Evolutionary conservation across 2,329 filamentous ascomycete species (phyloP).

Genomic region (Pyrenophora tritici-repentis): DNA sequence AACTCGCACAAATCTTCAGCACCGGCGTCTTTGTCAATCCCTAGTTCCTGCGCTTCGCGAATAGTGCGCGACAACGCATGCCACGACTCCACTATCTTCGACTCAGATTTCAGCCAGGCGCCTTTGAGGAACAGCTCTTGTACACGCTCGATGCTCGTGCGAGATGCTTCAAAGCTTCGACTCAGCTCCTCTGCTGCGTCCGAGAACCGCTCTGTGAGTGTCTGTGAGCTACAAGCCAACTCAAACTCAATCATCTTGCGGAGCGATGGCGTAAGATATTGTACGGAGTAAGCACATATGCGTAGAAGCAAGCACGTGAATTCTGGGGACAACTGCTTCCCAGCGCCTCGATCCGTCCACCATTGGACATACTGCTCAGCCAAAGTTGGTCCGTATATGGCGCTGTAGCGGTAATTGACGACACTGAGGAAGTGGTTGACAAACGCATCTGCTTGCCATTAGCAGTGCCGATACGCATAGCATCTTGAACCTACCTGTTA

Average conservation of each 20-base stretch:
- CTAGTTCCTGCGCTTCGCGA: conserved; percentile 56
- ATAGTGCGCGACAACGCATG: conserved; percentile 53
- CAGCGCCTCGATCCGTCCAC: conserved; percentile 49
- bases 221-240: conserved; percentile 48
- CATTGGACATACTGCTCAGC: conserved; percentile 53
- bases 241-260: conserved; percentile 53
- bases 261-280: conserved; percentile 48
- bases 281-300: conserved; percentile 54
- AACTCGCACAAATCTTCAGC: conserved; percentile 50
- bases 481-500: conserved; percentile 28
- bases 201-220: conserved; percentile 51
- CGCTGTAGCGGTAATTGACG: conserved; percentile 55
- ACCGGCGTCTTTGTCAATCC: conserved; percentile 48
- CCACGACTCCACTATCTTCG: conserved; percentile 56
- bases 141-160: conserved; percentile 53
- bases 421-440: conserved; percentile 54
- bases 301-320: conserved; percentile 56
- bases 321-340: conserved; percentile 47
- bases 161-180: conserved; percentile 50
- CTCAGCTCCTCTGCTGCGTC: conserved; percentile 52
- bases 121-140: conserved; percentile 57
- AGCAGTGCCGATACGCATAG: not conserved
- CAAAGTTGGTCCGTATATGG: conserved; percentile 54
- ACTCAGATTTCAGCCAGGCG: conserved; percentile 55
- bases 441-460: conserved; percentile 47